Evolutionary conservation across 1,284 basidiomycete genomes (phyloP).

Genomic region (Cutaneotrichosporon cutaneum): DNA sequence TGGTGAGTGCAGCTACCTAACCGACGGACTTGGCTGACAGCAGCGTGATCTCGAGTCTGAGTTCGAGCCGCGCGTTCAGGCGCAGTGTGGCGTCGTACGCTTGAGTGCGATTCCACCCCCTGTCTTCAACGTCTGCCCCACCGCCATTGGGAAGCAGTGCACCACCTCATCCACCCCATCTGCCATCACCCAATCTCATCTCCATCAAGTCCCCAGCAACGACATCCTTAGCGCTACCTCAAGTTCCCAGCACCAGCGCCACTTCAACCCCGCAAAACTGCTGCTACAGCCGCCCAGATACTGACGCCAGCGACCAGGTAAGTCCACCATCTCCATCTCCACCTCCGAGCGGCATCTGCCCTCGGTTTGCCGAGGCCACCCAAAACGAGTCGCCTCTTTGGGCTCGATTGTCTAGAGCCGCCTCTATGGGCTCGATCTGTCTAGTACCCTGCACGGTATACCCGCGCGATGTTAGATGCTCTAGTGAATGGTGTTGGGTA

Average conservation of each 20-base stretch:
- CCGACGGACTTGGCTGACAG: background rate
- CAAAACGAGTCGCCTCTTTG: background rate
- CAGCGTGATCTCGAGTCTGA: too few species aligned
- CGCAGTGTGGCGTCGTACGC: background rate
- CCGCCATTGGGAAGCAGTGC: background rate
- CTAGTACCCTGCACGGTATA: conserved; percentile 10
- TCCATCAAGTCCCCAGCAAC: too few species aligned
- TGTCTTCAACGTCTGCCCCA: background rate
- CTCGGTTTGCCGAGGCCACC: background rate
- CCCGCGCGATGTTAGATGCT: conserved; percentile 1
- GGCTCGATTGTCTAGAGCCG: too few species aligned
- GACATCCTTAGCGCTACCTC: background rate
- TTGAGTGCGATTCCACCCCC: background rate
- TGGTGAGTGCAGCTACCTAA: conserved; percentile 8
- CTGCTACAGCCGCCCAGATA: background rate
- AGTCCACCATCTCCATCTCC: background rate
- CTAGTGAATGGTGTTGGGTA: too few species aligned
- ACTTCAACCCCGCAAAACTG: background rate
- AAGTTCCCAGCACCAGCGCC: background rate
- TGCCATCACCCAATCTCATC: background rate
- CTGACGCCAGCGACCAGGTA: conserved; percentile 8
- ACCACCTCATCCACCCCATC: background rate
- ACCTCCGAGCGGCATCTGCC: background rate
- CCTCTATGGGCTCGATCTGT: background rate
- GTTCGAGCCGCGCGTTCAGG: too few species aligned